Percentiles rank a stretch among this genome's conserved stretches.
phyloP scores from a whole-genome alignment of 768 basidiomycete species.

The Termitomyces sp. region DNA sequence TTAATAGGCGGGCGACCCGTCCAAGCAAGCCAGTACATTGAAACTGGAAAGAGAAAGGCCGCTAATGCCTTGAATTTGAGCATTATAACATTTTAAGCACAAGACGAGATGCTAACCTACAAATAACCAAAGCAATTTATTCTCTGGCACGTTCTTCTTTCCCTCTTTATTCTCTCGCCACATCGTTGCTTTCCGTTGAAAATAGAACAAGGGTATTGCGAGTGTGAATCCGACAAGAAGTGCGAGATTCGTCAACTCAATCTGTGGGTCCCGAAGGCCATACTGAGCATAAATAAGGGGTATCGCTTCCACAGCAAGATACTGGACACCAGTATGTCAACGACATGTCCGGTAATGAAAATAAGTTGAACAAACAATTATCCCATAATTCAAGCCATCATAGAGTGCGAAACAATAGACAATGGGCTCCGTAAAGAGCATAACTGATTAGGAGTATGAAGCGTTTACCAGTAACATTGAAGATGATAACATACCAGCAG shows the following conservation, averaged over 20 bases:
- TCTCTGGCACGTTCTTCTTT: conserved; percentile 15
- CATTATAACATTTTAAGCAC: not conserved
- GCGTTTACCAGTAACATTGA: not conserved
- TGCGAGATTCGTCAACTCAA: conserved; percentile 14
- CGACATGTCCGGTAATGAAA: not conserved
- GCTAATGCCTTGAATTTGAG: conserved; percentile 2
- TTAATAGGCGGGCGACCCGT: conserved; percentile 14
- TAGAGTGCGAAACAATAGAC: conserved; percentile 20
- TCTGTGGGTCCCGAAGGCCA: conserved; percentile 10
- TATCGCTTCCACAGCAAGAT: conserved; percentile 17
- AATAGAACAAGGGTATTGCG: conserved; percentile 16
- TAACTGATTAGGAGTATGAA: conserved; percentile 1
- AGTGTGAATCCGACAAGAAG: conserved; percentile 14
- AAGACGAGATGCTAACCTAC: not conserved
- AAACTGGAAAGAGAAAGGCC: conserved; percentile 17
- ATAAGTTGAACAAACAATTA: conserved; percentile 9
- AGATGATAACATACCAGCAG: conserved; percentile 12
- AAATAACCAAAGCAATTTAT: conserved; percentile 19
- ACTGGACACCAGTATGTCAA: conserved; percentile 4
- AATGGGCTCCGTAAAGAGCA: conserved; percentile 20
- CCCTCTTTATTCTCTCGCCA: conserved; percentile 17
- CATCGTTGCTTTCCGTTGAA: not conserved
- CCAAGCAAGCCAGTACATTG: conserved; percentile 22
- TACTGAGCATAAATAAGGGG: conserved; percentile 18
- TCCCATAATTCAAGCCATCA: conserved; percentile 18